phyloP scores from a whole-genome alignment of 2,329 filamentous ascomycete genomes.

The Colletotrichum nymphaeae region DNA sequence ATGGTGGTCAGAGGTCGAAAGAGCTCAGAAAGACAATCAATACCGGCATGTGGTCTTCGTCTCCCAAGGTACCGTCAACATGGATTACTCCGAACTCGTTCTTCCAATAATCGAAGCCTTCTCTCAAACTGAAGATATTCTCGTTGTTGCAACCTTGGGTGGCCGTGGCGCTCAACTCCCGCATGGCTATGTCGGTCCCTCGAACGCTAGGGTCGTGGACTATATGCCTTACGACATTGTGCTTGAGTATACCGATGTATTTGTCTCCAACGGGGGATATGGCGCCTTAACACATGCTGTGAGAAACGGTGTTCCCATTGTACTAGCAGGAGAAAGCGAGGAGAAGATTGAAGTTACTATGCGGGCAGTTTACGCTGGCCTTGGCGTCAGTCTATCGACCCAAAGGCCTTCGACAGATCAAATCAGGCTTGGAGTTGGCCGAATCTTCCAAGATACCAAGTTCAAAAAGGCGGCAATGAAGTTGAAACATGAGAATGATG shows the following conservation, averaged over 20 bases:
- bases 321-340: slow-evolving; percentile 54
- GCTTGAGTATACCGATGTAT: slow-evolving; percentile 55
- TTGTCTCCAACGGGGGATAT: slow-evolving; percentile 62
- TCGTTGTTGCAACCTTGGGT: slow-evolving; percentile 48
- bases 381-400: slow-evolving; percentile 57
- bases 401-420: slow-evolving; percentile 43
- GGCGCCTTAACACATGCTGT: slow-evolving; percentile 58
- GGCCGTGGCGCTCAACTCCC: slow-evolving; percentile 37
- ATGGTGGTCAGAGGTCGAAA: slow-evolving; percentile 58
- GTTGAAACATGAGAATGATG: slow-evolving; percentile 16
- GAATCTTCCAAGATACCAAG: slow-evolving; percentile 9
- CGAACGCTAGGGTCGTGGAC: slow-evolving; percentile 57
- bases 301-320: slow-evolving; percentile 58
- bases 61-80: slow-evolving; percentile 58
- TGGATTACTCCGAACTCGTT: slow-evolving; percentile 53
- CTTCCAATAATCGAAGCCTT: slow-evolving; percentile 57
- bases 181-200: slow-evolving; percentile 38
- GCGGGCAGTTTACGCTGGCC: slow-evolving; percentile 54
- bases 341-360: slow-evolving; percentile 55
- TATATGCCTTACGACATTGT: slow-evolving; percentile 61
- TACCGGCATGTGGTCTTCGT: slow-evolving; percentile 52
- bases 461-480: slow-evolving; percentile 27
- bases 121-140: slow-evolving; percentile 49
- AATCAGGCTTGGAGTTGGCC: background rate
- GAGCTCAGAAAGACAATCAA: background rate